These are phyloP conservation scores for Arctium lappa DNA, from an alignment of 129 eudicot species.

Conservation along the genomic window DNA sequence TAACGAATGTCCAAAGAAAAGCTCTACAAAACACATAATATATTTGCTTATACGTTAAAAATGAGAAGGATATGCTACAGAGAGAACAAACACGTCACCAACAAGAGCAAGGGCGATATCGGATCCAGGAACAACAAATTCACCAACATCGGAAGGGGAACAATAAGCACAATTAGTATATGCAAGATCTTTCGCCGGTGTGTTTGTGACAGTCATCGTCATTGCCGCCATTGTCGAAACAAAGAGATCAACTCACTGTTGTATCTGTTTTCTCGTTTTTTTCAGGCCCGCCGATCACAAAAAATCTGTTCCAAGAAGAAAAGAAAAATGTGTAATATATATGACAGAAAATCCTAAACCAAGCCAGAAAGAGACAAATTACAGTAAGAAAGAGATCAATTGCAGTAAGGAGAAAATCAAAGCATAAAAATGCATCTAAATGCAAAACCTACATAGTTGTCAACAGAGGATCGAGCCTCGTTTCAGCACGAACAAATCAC, in stretches of 20 bases:
- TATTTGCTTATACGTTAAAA: not conserved
- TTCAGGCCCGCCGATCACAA: not conserved
- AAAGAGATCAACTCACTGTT: constrained; percentile 8
- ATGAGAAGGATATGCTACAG: constrained; percentile 69
- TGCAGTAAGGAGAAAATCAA: not conserved
- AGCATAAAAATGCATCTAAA: not conserved
- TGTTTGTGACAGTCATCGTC: constrained; percentile 77
- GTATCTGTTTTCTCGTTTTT: not conserved
- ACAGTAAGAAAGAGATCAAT: too few species aligned
- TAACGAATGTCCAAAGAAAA: not conserved
- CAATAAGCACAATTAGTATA: constrained; percentile 71
- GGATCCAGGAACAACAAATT: constrained; percentile 67
- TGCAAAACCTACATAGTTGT: not conserved
- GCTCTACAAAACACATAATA: not conserved
- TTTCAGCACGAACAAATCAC: not conserved
- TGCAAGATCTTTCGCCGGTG: constrained; percentile 77
- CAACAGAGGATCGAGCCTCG: not conserved
- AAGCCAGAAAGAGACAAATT: not conserved
- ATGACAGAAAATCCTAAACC: not conserved
- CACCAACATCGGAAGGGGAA: constrained; percentile 60
- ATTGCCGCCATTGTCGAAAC: constrained; percentile 38
- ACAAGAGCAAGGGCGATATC: constrained; percentile 51
- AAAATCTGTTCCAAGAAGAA: not conserved
- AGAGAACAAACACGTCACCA: constrained; percentile 68
- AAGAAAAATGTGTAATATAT: not conserved